Percentiles rank a stretch among this genome's conserved stretches.
Evolutionary conservation across 2,329 filamentous ascomycete genomes (phyloP).

Genomic region (Ceratocystiopsis sp.): DNA sequence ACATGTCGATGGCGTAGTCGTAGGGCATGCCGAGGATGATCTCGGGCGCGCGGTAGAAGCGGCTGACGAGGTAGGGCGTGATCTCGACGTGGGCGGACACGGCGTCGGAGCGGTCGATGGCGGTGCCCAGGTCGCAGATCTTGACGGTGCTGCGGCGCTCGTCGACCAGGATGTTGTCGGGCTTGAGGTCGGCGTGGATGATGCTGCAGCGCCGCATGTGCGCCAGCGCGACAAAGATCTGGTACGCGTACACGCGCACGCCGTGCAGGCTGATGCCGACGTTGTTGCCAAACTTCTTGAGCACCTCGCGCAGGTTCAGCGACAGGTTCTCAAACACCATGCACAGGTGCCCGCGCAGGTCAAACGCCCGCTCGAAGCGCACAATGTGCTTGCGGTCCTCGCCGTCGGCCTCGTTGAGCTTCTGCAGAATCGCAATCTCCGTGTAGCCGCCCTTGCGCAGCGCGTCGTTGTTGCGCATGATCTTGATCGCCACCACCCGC

Average conservation of each 20-base stretch:
- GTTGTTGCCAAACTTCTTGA: constrained; percentile 92
- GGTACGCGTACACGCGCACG: constrained; percentile 76
- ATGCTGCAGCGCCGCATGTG: constrained; percentile 86
- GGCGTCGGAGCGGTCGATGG: constrained; percentile 70
- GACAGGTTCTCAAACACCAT: constrained; percentile 94
- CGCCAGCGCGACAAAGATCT: constrained; percentile 80
- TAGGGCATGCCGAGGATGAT: constrained; percentile 95
- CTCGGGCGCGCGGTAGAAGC: constrained; percentile 93
- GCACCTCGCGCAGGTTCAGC: constrained; percentile 80
- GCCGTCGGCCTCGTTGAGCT: constrained; percentile 68
- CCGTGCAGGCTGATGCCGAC: constrained; percentile 81
- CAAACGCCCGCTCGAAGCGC: constrained; percentile 71
- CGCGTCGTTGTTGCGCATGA: constrained; percentile 91
- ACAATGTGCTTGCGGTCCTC: constrained; percentile 88
- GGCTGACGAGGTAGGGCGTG: constrained; percentile 86
- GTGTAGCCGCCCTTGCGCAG: constrained; percentile 84
- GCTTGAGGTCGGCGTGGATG: constrained; percentile 90
- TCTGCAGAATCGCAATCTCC: constrained; percentile 83
- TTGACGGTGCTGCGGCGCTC: constrained; percentile 74
- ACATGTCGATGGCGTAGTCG: constrained; percentile 88
- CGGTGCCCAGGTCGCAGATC: constrained; percentile 93
- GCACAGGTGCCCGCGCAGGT: constrained; percentile 88
- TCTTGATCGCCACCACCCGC: constrained; percentile 83
- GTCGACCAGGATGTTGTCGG: constrained; percentile 91
- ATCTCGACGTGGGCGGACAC: constrained; percentile 61